These are phyloP conservation scores for Ziziphus jujuba DNA, from an alignment of 306 rosid species.

Conservation along the genomic window DNA sequence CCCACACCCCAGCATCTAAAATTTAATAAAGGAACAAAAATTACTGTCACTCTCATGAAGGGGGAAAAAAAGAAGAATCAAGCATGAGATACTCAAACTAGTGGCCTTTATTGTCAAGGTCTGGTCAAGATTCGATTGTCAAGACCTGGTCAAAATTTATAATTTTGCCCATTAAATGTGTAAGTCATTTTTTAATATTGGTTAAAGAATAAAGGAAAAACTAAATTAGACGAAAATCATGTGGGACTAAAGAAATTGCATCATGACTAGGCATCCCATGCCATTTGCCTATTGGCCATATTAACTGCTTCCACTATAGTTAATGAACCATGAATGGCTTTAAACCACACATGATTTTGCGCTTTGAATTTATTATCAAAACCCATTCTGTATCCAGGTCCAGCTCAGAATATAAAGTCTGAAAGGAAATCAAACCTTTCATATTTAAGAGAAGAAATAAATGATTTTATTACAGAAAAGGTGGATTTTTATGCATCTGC, in stretches of 20 bases:
- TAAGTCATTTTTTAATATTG: not conserved
- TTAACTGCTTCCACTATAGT: slow-evolving; percentile 45
- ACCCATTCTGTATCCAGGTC: too few relatives aligned
- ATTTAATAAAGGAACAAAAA: slow-evolving; percentile 15
- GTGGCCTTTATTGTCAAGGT: slow-evolving; percentile 35
- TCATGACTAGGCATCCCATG: slow-evolving; percentile 44
- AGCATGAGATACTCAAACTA: slow-evolving; percentile 49
- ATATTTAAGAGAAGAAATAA: too few relatives aligned
- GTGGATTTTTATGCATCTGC: too few relatives aligned
- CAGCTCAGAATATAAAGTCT: too few relatives aligned
- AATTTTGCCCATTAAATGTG: slow-evolving; percentile 7
- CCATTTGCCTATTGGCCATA: slow-evolving; percentile 35
- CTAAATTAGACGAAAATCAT: slow-evolving; percentile 22
- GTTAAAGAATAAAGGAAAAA: slow-evolving; percentile 10
- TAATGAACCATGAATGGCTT: slow-evolving; percentile 14
- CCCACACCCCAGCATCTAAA: not conserved
- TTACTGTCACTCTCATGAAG: slow-evolving; percentile 22
- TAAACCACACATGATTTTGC: slow-evolving; percentile 15
- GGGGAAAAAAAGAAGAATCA: not conserved
- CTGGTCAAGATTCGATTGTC: slow-evolving; percentile 37
- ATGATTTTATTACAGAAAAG: too few relatives aligned
- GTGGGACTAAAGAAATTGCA: slow-evolving; percentile 32
- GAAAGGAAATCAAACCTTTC: too few relatives aligned
- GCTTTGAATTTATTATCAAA: too few relatives aligned
- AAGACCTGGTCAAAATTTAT: slow-evolving; percentile 17